These are phyloP conservation scores for Candida suzukii DNA, from an alignment of 805 yeast genomes.

Conservation along the genomic window DNA sequence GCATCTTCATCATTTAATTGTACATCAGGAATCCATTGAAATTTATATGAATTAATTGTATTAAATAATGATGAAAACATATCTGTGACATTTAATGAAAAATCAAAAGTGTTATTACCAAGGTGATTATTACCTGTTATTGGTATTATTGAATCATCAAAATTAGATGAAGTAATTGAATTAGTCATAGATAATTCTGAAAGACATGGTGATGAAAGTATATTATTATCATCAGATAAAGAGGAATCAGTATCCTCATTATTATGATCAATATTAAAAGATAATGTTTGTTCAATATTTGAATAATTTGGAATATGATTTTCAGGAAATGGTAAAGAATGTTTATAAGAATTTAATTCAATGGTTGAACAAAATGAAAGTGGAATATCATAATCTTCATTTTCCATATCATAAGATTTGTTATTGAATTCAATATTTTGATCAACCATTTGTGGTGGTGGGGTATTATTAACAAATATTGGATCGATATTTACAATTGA, in stretches of 20 bases:
- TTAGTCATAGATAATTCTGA: neutral
- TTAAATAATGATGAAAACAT: constrained; percentile 18
- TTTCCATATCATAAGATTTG: constrained; percentile 2
- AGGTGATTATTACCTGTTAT: too few relatives aligned
- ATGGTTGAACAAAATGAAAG: constrained; percentile 20
- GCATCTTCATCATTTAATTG: constrained; percentile 8
- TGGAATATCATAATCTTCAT: constrained; percentile 18
- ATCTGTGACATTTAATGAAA: constrained; percentile 11
- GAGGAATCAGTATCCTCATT: neutral
- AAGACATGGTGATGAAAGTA: neutral
- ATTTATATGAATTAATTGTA: constrained; percentile 4
- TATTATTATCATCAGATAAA: neutral
- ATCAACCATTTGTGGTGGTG: too few relatives aligned
- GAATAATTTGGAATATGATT: constrained; percentile 3
- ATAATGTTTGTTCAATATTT: constrained; percentile 4
- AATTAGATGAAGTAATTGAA: neutral
- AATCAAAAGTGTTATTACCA: neutral
- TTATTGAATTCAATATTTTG: too few relatives aligned
- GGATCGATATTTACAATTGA: neutral
- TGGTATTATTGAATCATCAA: too few relatives aligned
- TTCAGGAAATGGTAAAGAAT: constrained; percentile 8
- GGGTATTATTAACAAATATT: too few relatives aligned
- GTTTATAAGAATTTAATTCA: constrained; percentile 16
- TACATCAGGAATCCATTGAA: constrained; percentile 11
- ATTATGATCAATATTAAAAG: neutral